A percentile compares a stretch with the other conserved stretches of the same genome.
These are phyloP conservation scores for Dryadomyces quercivorus DNA, from an alignment of 2,329 filamentous ascomycete genomes.

Conservation along the genomic window DNA sequence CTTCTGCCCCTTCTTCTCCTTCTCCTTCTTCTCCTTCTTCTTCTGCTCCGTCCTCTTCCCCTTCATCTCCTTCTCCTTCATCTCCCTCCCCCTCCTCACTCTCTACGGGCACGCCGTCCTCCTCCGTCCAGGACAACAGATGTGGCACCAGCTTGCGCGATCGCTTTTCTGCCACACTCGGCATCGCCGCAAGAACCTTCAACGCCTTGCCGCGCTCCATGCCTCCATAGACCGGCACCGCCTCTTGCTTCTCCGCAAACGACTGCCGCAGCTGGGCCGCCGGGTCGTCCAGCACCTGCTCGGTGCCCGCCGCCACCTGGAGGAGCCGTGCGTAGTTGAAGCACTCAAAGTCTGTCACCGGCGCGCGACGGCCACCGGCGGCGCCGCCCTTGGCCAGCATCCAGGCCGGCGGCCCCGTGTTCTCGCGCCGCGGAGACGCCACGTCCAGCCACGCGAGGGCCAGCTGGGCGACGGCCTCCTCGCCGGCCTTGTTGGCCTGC, in stretches of 20 bases:
- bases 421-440: slow-evolving; percentile 35
- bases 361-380: slow-evolving; percentile 16
- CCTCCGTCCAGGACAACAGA: slow-evolving; percentile 67
- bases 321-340: slow-evolving; percentile 55
- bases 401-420: background rate
- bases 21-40: slow-evolving; percentile 10
- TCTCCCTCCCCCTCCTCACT: too few relatives aligned
- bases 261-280: slow-evolving; percentile 45
- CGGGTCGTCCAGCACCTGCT: slow-evolving; percentile 38
- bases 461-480: slow-evolving; percentile 58
- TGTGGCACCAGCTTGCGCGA: slow-evolving; percentile 78
- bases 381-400: slow-evolving; percentile 4
- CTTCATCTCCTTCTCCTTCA: slow-evolving; percentile 29
- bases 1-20: slow-evolving; percentile 19
- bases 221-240: slow-evolving; percentile 34
- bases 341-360: slow-evolving; percentile 71
- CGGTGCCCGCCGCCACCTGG: slow-evolving; percentile 35
- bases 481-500: slow-evolving; percentile 51
- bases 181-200: slow-evolving; percentile 61
- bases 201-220: slow-evolving; percentile 67
- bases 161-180: slow-evolving; percentile 69
- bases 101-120: slow-evolving; percentile 20
- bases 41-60: slow-evolving; percentile 28
- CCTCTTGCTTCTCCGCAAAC: slow-evolving; percentile 53
- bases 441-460: slow-evolving; percentile 67